Evolutionary conservation across 176 grass and related monocot species (phyloP).

Genomic region (Themeda triandra): DNA sequence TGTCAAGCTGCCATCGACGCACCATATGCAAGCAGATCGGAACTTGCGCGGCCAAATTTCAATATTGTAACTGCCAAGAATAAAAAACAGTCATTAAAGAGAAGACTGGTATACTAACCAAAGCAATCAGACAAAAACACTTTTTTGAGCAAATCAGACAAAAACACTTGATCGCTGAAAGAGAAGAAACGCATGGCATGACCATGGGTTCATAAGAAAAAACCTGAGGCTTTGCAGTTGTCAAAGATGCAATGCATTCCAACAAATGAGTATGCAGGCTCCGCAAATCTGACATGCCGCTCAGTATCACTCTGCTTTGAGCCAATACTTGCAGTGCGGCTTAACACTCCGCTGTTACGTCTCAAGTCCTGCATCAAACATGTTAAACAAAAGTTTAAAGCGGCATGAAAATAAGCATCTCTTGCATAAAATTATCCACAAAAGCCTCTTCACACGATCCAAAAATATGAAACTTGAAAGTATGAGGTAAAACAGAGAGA

Average conservation of each 20-base stretch:
- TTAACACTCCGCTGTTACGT: conserved; percentile 52
- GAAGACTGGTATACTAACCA: background rate
- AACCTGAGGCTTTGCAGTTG: conserved; percentile 89
- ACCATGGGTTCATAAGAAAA: conserved; percentile 10
- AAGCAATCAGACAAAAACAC: conserved; percentile 22
- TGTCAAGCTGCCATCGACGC: conserved; percentile 85
- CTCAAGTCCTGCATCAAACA: conserved; percentile 68
- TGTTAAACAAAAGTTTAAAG: conserved; percentile 7
- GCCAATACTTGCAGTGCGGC: conserved; percentile 44
- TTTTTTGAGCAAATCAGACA: conserved; percentile 17
- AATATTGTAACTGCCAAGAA: conserved; percentile 68
- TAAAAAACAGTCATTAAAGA: conserved; percentile 21
- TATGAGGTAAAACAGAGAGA: background rate
- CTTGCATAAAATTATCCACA: background rate
- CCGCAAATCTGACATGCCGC: conserved; percentile 50
- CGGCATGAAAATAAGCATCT: background rate
- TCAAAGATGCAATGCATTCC: conserved; percentile 99
- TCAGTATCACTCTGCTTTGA: conserved; percentile 71
- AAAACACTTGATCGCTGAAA: conserved; percentile 12
- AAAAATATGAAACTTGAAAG: background rate
- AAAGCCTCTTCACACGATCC: background rate
- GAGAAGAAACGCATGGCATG: conserved; percentile 1
- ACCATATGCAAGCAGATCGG: conserved; percentile 87
- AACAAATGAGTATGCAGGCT: conserved; percentile 93
- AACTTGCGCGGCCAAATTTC: conserved; percentile 91